Evolutionary conservation across 192 early-diverging fungal species (phyloP), one percentile per base, ranked within the genome.

Genomic region (Thoreauomyces humboldtii): DNA sequence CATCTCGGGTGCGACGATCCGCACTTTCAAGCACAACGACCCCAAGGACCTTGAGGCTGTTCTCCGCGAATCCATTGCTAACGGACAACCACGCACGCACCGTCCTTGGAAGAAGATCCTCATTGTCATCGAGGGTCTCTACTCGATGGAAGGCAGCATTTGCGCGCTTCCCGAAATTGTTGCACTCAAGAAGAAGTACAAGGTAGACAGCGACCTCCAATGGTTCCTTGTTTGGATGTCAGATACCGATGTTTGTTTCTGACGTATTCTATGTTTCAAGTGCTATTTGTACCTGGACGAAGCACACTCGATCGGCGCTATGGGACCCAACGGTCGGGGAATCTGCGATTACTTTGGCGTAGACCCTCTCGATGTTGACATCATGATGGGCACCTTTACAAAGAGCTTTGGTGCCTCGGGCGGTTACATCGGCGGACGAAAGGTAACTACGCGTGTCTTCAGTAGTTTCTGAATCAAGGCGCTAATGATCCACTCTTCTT

Each of bases 31-130:
- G 69, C 94, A 98, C 78, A 98, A 98, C 77, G 85, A 93, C 70
- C 75, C 87, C 36, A 72, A 73, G 4, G 89, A 91, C 72, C 73
- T 98, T 34, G 93, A 94, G 66, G 38, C 69, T 25, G 81, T 93
- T 31, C 81, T 98, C 41, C 86, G 91, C 35, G 86, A 92, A 59
- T 85, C 86, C 61, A 97, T 98, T 62, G 77, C 92, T 37, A 91
- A 95, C 73, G 96, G 96, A 29, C 96, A 98, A 76, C 95, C 95
- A 24, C 85, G 96, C 54, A 98, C 94, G 7, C 95, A 97, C 72
- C 87, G 96, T 27, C 96, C 94, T 12, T 98, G 96, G 96, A 96
- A 95, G 77, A 98, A 98, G 78, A 98, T 98, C 72, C 72, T 98
- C 63, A 84, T 98, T 2, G 85, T 98, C 22, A 93, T 98, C 25